Percentiles rank a stretch among this genome's conserved stretches.
phyloP scores from a whole-genome alignment of 371 early-diverging fungal genomes.

The Mortierella sp. region DNA sequence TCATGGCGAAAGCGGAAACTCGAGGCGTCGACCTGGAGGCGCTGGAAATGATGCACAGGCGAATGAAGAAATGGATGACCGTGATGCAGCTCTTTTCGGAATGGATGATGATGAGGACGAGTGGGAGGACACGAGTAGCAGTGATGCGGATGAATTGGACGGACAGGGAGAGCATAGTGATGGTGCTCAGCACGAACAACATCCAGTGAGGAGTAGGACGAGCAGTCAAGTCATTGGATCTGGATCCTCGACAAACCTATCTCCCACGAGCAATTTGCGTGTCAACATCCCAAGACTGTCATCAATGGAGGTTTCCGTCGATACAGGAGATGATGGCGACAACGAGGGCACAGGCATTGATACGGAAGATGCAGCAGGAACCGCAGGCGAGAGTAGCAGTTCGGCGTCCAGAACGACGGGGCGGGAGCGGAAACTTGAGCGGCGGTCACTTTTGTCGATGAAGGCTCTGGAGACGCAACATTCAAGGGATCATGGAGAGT shows the following conservation, averaged over 20 bases:
- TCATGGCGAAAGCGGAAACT: slow-evolving; percentile 14
- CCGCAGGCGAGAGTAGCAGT: slow-evolving; percentile 33
- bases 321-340: slow-evolving; percentile 48
- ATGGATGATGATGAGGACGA: slow-evolving; percentile 51
- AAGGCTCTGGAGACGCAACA: slow-evolving; percentile 4
- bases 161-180: slow-evolving; percentile 10
- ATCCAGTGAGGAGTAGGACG: not conserved
- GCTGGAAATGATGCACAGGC: slow-evolving; percentile 12
- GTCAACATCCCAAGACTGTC: not conserved
- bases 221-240: not conserved
- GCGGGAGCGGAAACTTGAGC: not conserved
- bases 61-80: slow-evolving; percentile 32
- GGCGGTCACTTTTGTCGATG: slow-evolving; percentile 11
- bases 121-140: slow-evolving; percentile 31
- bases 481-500: slow-evolving; percentile 23
- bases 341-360: slow-evolving; percentile 32
- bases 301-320: slow-evolving; percentile 13
- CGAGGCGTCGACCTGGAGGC: slow-evolving; percentile 7
- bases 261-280: not conserved
- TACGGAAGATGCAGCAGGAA: slow-evolving; percentile 40
- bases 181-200: not conserved
- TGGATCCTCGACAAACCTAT: not conserved
- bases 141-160: slow-evolving; percentile 1
- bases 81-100: slow-evolving; percentile 42
- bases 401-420: not conserved